Evolutionary conservation across 805 yeast species (phyloP).

Genomic region (Debaryomyces maramus): DNA sequence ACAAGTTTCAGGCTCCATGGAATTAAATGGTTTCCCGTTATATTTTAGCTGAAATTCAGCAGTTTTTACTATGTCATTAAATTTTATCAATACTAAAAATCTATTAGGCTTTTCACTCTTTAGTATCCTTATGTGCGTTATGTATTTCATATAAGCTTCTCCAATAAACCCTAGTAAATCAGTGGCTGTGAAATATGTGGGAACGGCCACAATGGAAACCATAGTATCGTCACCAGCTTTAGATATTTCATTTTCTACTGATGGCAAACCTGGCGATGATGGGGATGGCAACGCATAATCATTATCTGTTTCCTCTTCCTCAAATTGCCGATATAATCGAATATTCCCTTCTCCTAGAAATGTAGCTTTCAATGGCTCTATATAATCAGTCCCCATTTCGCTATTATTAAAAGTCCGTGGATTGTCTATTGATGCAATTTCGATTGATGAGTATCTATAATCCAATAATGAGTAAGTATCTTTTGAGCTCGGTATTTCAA

Average conservation of each 20-base stretch:
- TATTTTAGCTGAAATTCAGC: constrained; percentile 61
- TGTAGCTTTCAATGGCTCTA: constrained; percentile 59
- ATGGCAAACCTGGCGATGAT: constrained; percentile 17
- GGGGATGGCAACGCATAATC: neutral
- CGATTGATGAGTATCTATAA: constrained; percentile 32
- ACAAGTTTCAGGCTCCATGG: constrained; percentile 88
- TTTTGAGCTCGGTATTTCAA: constrained; percentile 19
- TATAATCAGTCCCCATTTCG: constrained; percentile 19
- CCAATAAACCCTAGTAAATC: constrained; percentile 83
- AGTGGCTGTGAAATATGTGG: constrained; percentile 82
- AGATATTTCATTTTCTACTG: constrained; percentile 10
- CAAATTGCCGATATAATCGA: constrained; percentile 60
- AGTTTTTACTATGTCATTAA: constrained; percentile 55
- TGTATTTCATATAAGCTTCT: constrained; percentile 49
- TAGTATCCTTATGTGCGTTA: constrained; percentile 73
- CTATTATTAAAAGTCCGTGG: constrained; percentile 12
- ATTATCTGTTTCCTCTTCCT: constrained; percentile 17
- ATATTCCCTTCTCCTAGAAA: constrained; percentile 75
- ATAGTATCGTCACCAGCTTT: constrained; percentile 57
- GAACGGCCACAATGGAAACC: constrained; percentile 80
- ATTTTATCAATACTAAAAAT: constrained; percentile 77
- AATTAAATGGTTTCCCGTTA: constrained; percentile 75
- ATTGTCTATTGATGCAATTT: constrained; percentile 26
- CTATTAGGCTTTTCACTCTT: constrained; percentile 65
- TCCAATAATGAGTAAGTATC: constrained; percentile 17